Evolutionary conservation across 371 early-diverging fungal genomes (phyloP).

Genomic region (Mortierella sp.): DNA sequence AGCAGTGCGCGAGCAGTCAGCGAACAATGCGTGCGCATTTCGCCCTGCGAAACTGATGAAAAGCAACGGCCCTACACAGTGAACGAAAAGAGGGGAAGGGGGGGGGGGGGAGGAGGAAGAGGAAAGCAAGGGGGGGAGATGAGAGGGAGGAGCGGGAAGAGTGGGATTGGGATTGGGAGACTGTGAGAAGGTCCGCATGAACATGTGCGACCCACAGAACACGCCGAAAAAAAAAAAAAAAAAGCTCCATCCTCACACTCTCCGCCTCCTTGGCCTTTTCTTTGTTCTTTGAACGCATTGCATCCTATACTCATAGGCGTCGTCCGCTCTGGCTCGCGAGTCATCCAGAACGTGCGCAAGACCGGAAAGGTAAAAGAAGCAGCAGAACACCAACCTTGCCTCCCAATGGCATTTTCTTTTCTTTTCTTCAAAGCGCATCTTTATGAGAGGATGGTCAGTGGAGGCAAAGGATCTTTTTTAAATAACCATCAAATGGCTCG

Average conservation of each 20-base stretch:
- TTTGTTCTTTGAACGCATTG: background rate
- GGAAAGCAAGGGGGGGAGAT: too few species aligned
- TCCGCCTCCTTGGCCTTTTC: background rate
- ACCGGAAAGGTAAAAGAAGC: slow-evolving; percentile 41
- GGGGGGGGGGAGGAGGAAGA: background rate
- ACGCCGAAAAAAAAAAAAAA: background rate
- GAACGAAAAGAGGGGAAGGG: background rate
- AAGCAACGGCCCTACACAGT: too few species aligned
- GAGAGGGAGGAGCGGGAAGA: background rate
- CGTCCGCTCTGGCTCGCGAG: slow-evolving; percentile 40
- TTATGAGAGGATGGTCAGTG: background rate
- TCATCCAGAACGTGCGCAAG: slow-evolving; percentile 52
- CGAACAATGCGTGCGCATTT: too few species aligned
- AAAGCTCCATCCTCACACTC: background rate
- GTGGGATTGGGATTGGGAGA: too few species aligned
- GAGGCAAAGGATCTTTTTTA: background rate
- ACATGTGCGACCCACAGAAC: too few species aligned
- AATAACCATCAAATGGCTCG: background rate
- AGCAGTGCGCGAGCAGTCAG: too few species aligned
- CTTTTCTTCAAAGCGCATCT: too few species aligned
- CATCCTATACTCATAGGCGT: slow-evolving; percentile 17
- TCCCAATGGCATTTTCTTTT: too few species aligned
- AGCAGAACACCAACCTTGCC: background rate
- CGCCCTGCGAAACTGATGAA: too few species aligned
- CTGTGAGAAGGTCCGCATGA: too few species aligned